Base-by-base conservation (phyloP, 164 flowering plant genomes). In the Sedum album region DNA sequence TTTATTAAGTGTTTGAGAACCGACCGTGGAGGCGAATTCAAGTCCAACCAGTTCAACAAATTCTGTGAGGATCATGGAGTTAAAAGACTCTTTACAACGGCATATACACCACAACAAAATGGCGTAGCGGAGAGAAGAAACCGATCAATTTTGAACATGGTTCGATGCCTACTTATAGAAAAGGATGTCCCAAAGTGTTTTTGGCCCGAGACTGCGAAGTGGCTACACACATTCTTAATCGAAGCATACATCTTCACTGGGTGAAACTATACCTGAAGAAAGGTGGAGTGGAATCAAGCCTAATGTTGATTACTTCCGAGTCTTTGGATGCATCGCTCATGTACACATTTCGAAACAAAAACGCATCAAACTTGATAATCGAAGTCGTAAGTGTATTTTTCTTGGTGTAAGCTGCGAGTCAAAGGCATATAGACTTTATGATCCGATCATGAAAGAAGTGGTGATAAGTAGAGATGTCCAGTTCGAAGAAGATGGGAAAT, bases 91-190 rank as follows among this genome's bases (percentile, higher is more conserved):
- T 31, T 66, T 4, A 57, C 73, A 39, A 38, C 41, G 1, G 48
- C 66, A 20, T 73, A 73, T 20, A 65, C 73, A 1, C 76, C 66
- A 2, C 28, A 70, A 35, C 72, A 70, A 11, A 70, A 69, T 73
- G 68, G 68, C 0, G 63, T 73, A 0, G 65, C 48, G 1, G 65
- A 68, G 18, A 68, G 70, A 46, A 66, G 61, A 38, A 72, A 72
- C 15, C 42, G 66, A 10, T 41, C 70, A 3, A 20, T 66, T 9
- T 11, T 69, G 23, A 33, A 65, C 15, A 64, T 69, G 60, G 51
- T 60, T 9, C 30, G 61, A 49, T 48, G 57, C 11, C 26, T 68
- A 18, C 17, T 68, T 26, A 21, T 20, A 6, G 49, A 36, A 18
- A 72, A 66, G 35, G 64, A 20, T 9, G n/a, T 75, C 2, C 74